These are phyloP conservation scores for Lachancea sp. DNA, from an alignment of 805 yeast genomes.

Conservation along the genomic window DNA sequence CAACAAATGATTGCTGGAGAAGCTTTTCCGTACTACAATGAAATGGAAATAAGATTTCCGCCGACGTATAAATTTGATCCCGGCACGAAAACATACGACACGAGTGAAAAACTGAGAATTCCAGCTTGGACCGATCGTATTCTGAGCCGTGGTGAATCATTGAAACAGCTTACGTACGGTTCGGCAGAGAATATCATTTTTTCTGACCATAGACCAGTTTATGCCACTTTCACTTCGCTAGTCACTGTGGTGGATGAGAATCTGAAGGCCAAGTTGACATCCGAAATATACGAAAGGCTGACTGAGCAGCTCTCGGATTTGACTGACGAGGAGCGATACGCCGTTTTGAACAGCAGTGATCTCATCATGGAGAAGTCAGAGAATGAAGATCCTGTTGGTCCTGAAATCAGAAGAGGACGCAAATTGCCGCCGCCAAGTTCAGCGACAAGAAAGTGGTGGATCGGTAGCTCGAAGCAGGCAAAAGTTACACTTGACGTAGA, in stretches of 20 bases:
- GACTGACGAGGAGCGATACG: conserved; percentile 36
- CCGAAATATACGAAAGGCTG: conserved; percentile 50
- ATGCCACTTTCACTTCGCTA: conserved; percentile 57
- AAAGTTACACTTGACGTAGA: conserved; percentile 49
- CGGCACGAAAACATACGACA: conserved; percentile 74
- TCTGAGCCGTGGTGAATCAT: conserved; percentile 52
- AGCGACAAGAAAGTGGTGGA: conserved; percentile 86
- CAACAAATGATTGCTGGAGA: conserved; percentile 70
- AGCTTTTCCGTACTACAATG: conserved; percentile 76
- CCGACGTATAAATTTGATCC: conserved; percentile 96
- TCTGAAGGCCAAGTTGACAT: conserved; percentile 43
- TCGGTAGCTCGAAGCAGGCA: conserved; percentile 67
- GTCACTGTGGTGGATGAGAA: conserved; percentile 61
- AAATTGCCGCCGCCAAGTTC: conserved; percentile 83
- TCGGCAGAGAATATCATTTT: conserved; percentile 51
- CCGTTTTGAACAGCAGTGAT: conserved; percentile 15
- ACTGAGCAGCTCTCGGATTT: conserved; percentile 40
- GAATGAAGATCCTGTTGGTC: conserved; percentile 14
- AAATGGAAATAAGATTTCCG: conserved; percentile 68
- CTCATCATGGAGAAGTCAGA: conserved; percentile 28
- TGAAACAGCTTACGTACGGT: conserved; percentile 56
- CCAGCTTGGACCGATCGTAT: conserved; percentile 99
- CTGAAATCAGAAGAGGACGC: conserved; percentile 20
- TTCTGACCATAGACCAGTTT: conserved; percentile 90
- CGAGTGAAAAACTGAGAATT: conserved; percentile 83